These are phyloP conservation scores for Tardiomyces depauwii DNA, from an alignment of 1,139 yeast genomes.

Conservation along the genomic window DNA sequence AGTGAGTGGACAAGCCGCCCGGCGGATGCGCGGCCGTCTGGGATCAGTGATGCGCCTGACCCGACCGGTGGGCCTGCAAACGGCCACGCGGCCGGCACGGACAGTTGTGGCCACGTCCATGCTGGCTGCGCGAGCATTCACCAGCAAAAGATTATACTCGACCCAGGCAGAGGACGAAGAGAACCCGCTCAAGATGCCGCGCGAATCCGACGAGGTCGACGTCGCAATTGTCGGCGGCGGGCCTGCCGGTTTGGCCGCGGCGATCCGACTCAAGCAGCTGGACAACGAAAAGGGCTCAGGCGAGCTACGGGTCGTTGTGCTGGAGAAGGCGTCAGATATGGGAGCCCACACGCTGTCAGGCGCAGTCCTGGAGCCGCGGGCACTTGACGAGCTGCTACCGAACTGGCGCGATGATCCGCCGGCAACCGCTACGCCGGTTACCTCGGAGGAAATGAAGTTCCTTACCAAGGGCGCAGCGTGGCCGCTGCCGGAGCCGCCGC, in stretches of 20 bases:
- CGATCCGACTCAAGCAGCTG: conserved; percentile 75
- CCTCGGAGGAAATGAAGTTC: conserved; percentile 63
- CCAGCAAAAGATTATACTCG: not conserved
- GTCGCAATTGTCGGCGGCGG: conserved; percentile 97
- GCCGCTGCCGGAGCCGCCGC: conserved; percentile 89
- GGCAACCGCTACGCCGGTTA: conserved; percentile 62
- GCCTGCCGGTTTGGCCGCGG: conserved; percentile 94
- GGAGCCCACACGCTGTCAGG: conserved; percentile 88
- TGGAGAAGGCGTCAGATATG: conserved; percentile 88
- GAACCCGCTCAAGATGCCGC: conserved; percentile 31
- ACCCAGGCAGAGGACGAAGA: not conserved
- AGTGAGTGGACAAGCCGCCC: not conserved
- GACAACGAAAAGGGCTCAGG: conserved; percentile 60
- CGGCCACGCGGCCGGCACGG: not conserved
- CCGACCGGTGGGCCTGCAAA: not conserved
- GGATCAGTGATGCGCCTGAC: too few relatives aligned
- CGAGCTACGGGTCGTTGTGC: conserved; percentile 69
- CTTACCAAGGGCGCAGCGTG: conserved; percentile 46
- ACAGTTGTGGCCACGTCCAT: not conserved
- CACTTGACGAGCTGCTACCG: conserved; percentile 77
- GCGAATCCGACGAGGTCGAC: conserved; percentile 80
- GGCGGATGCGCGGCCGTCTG: not conserved
- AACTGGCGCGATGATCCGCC: conserved; percentile 48
- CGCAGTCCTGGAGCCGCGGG: conserved; percentile 84
- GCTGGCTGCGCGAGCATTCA: not conserved